Percentiles rank a stretch among this genome's conserved stretches.
Evolutionary conservation across 768 basidiomycete species (phyloP).

Genomic region (Boletus edulis): DNA sequence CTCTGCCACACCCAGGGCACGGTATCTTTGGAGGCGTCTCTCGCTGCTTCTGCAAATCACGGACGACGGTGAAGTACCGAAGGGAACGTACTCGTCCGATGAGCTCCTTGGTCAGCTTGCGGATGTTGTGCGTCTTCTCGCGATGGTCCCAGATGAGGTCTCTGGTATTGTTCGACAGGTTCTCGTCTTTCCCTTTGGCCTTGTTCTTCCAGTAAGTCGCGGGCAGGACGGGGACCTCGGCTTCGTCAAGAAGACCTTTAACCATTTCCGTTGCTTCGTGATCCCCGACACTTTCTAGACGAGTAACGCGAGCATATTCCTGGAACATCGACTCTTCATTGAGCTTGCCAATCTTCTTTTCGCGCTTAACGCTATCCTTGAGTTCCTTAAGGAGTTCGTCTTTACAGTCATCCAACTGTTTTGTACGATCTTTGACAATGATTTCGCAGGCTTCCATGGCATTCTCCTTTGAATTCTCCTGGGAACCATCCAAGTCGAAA

Average conservation of each 20-base stretch:
- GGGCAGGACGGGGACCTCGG: slow-evolving; percentile 42
- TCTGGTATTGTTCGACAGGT: slow-evolving; percentile 52
- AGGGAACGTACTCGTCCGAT: slow-evolving; percentile 87
- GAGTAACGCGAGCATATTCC: slow-evolving; percentile 69
- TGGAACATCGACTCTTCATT: slow-evolving; percentile 76
- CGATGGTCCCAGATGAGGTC: slow-evolving; percentile 78
- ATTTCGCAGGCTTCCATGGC: slow-evolving; percentile 93
- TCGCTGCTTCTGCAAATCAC: slow-evolving; percentile 78
- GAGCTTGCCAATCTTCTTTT: slow-evolving; percentile 62
- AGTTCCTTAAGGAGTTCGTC: slow-evolving; percentile 67
- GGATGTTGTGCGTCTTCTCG: slow-evolving; percentile 83
- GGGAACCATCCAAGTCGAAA: slow-evolving; percentile 76
- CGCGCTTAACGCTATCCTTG: slow-evolving; percentile 60
- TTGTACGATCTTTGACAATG: slow-evolving; percentile 78
- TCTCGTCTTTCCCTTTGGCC: slow-evolving; percentile 53
- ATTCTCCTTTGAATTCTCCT: slow-evolving; percentile 51
- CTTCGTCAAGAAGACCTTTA: slow-evolving; percentile 57
- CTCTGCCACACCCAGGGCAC: slow-evolving; percentile 61
- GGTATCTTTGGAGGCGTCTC: slow-evolving; percentile 55
- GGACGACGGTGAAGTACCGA: slow-evolving; percentile 89
- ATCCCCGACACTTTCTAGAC: slow-evolving; percentile 68
- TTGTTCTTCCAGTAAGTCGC: slow-evolving; percentile 37
- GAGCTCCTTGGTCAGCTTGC: slow-evolving; percentile 82
- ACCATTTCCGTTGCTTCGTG: slow-evolving; percentile 68
- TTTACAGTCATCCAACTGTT: slow-evolving; percentile 79